Base-by-base conservation (phyloP, 2,329 filamentous ascomycete genomes). In the Cryphonectria parasitica region DNA sequence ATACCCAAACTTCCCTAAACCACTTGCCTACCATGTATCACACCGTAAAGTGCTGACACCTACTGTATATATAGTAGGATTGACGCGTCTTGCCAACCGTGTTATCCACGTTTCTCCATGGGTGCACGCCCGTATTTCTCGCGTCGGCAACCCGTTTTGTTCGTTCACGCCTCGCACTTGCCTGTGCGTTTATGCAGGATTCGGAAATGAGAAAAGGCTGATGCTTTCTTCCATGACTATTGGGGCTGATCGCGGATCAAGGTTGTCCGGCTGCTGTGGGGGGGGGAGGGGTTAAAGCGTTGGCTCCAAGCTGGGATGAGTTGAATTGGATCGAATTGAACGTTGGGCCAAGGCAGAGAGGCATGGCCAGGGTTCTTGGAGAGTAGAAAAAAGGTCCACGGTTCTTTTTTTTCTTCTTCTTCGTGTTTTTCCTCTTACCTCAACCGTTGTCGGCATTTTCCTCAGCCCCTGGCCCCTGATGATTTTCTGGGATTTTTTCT, bases 141-240 rank as follows among this genome's bases (percentile, higher is more conserved):
- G 13, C 52, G 52, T 58, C 25, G 54, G 54, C 25, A 7, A 25
- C 28, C 28, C 28, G 6, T 25, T 25, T 56, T 31, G 54, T 34
- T 28, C 52, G 11, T 17, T 56, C 54, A 28, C 54, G 28, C 54
- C 13, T 58, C 3, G 54, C 54, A 31, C 54, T 4, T 56, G 56
- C 56, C 11, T 17, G 58, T 61, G 34, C 31, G 58, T 39, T 58
- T 58, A 58, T 58, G 54, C 54, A 58, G 15, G 54, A 19, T 31
- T 31, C 58, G 58, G 58, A 61, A 34, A 61, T 61, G 58, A 61
- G 31, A 58, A 31, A 31, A 58, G 54, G 54, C 54, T 58, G 54
- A 31, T 34, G 54, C 54, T 31, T 58, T 39, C 11, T 13, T 11
- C 3, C 58, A n/a, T 39, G 34, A 39, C 58, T 39, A 6, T n/a